Percentiles rank a stretch among this genome's conserved stretches.
Evolutionary conservation across 139 green algal genomes (phyloP).

Genomic region (Pedinophyceae sp.): DNA sequence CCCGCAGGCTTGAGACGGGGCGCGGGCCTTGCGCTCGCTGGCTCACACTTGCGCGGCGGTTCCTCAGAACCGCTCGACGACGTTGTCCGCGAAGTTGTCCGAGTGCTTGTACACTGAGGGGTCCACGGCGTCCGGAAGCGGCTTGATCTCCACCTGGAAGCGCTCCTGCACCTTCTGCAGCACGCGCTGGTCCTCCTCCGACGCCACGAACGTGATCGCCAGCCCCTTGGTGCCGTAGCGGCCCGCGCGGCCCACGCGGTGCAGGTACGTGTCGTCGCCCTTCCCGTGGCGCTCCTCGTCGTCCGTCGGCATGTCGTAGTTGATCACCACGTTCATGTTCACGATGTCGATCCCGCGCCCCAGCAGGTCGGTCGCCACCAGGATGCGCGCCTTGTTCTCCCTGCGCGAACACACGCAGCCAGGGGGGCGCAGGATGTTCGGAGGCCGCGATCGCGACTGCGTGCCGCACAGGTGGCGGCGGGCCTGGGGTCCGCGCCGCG

Average conservation of each 20-base stretch:
- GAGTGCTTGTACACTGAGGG: constrained; percentile 63
- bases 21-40: no score
- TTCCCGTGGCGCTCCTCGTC: constrained; percentile 63
- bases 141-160: constrained; percentile 98
- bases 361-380: constrained; percentile 97
- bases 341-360: constrained; percentile 95
- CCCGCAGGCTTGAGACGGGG: no score
- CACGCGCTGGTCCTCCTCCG: constrained; percentile 60
- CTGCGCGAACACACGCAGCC: background rate
- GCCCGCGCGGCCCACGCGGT: constrained; percentile 86
- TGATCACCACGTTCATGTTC: constrained; percentile 99
- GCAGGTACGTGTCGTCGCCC: constrained; percentile 96
- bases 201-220: constrained; percentile 96
- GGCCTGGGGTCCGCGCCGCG: no score
- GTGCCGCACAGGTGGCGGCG: no score
- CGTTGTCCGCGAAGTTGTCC: constrained; percentile 1
- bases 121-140: constrained; percentile 86
- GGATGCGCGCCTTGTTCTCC: constrained; percentile 85
- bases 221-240: constrained; percentile 98
- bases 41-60: no score
- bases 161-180: constrained; percentile 73
- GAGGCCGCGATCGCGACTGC: no score
- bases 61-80: background rate
- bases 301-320: constrained; percentile 99
- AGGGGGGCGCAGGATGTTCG: no score